phyloP scores from a whole-genome alignment of 495 filamentous ascomycete genomes.

The Neurospora sp. region DNA sequence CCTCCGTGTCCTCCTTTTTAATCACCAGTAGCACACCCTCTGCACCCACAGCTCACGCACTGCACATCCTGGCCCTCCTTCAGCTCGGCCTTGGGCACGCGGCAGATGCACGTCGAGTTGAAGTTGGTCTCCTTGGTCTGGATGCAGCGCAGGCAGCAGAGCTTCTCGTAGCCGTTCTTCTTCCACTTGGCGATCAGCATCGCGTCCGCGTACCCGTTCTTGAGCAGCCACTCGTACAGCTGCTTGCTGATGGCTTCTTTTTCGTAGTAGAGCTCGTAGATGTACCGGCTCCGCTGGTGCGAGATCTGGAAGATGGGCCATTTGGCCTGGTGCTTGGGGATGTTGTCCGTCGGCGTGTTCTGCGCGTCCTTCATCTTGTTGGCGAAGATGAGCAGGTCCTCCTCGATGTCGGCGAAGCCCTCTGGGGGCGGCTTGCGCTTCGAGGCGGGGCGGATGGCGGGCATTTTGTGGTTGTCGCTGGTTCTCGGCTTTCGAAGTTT shows the following conservation, averaged over 20 bases:
- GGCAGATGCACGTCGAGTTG: slow-evolving; percentile 94
- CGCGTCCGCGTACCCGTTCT: slow-evolving; percentile 91
- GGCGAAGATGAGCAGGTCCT: slow-evolving; percentile 86
- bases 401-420: slow-evolving; percentile 94
- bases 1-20: slow-evolving; percentile 23
- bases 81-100: slow-evolving; percentile 83
- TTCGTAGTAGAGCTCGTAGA: slow-evolving; percentile 97
- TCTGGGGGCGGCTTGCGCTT: slow-evolving; percentile 87
- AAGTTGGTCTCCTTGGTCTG: slow-evolving; percentile 99
- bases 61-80: slow-evolving; percentile 86
- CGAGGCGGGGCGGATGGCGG: slow-evolving; percentile 65
- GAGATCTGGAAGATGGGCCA: slow-evolving; percentile 98
- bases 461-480: slow-evolving; percentile 48
- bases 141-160: slow-evolving; percentile 92
- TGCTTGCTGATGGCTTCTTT: slow-evolving; percentile 87
- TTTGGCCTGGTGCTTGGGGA: slow-evolving; percentile 68
- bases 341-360: slow-evolving; percentile 47
- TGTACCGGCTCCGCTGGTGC: slow-evolving; percentile 86
- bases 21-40: slow-evolving; percentile 82
- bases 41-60: slow-evolving; percentile 93
- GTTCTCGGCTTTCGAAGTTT: slow-evolving; percentile 5
- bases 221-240: slow-evolving; percentile 92
- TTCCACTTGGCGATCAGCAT: slow-evolving; percentile 99
- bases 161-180: slow-evolving; percentile 97
- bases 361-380: slow-evolving; percentile 99